Evolutionary conservation across 2,329 filamentous ascomycete species (phyloP).

Genomic region (Fusarium buxicola): DNA sequence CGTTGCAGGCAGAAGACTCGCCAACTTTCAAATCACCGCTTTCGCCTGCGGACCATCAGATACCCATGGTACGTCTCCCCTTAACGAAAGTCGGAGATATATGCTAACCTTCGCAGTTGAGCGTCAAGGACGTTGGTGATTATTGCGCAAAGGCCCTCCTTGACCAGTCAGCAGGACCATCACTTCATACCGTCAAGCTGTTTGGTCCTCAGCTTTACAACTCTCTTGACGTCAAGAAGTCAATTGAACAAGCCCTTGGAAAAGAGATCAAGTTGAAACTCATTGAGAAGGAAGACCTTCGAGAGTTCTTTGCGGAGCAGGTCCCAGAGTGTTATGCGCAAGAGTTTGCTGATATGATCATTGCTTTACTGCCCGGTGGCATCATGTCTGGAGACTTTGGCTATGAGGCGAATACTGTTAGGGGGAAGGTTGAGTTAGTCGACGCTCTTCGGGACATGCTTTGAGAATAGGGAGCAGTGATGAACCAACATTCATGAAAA

Average conservation of each 20-base stretch:
- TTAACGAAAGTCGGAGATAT: too few relatives aligned
- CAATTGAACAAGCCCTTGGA: constrained; percentile 42
- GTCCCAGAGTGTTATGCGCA: constrained; percentile 36
- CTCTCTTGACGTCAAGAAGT: constrained; percentile 42
- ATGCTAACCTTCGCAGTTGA: too few relatives aligned
- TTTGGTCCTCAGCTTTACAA: constrained; percentile 47
- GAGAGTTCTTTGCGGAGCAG: constrained; percentile 34
- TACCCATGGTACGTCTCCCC: constrained; percentile 51
- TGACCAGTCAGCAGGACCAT: constrained; percentile 2
- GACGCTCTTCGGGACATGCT: constrained; percentile 30
- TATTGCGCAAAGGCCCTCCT: constrained; percentile 40
- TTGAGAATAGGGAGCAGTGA: too few relatives aligned
- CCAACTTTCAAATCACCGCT: constrained; percentile 42
- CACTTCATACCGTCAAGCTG: constrained; percentile 36
- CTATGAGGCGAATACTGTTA: constrained; percentile 36
- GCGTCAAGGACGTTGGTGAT: constrained; percentile 45
- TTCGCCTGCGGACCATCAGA: constrained; percentile 40
- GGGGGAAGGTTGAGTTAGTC: constrained; percentile 40
- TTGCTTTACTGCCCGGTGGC: constrained; percentile 44
- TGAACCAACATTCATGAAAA: too few relatives aligned
- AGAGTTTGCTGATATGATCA: constrained; percentile 46
- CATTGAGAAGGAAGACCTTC: constrained; percentile 41
- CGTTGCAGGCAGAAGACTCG: constrained; percentile 30
- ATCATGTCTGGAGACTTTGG: constrained; percentile 41
- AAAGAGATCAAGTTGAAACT: constrained; percentile 36